phyloP scores from a whole-genome alignment of 176 grass and related monocot species.

The Stipa capillata region DNA sequence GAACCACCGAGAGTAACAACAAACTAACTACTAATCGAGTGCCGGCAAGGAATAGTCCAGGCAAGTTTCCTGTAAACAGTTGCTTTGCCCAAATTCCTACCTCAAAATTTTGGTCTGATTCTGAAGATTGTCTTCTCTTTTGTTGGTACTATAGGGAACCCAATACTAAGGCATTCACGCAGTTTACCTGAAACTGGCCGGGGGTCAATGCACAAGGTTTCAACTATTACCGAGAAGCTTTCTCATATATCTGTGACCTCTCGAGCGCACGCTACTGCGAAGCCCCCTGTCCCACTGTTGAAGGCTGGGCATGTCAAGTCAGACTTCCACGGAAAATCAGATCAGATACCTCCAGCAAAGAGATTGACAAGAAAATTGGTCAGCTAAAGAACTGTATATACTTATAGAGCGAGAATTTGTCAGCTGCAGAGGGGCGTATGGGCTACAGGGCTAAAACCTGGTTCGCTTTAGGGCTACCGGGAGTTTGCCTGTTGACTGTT shows the following conservation, averaged over 20 bases:
- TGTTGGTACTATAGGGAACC: conserved; percentile 35
- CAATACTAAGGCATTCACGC: conserved; percentile 37
- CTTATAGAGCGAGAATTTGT: background rate
- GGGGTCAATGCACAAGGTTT: conserved; percentile 40
- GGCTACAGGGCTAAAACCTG: conserved; percentile 12
- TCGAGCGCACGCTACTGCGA: conserved; percentile 18
- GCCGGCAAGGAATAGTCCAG: conserved; percentile 62
- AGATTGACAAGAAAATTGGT: conserved; percentile 62
- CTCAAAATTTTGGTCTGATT: background rate
- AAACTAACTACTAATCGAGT: conserved; percentile 46
- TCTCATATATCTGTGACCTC: conserved; percentile 54
- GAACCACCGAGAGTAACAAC: conserved; percentile 41
- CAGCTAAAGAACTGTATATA: conserved; percentile 44
- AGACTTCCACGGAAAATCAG: conserved; percentile 50
- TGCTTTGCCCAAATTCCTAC: background rate
- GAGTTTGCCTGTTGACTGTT: background rate
- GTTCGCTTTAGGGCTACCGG: background rate
- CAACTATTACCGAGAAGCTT: conserved; percentile 58
- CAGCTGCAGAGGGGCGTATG: background rate
- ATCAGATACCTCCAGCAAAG: conserved; percentile 61
- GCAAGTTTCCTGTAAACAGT: conserved; percentile 31
- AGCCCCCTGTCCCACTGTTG: conserved; percentile 47
- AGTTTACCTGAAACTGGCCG: conserved; percentile 41
- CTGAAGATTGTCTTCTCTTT: background rate
- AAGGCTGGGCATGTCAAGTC: conserved; percentile 66